Evolutionary conservation across 495 filamentous ascomycete genomes (phyloP).

Genomic region (Aspergillus cristatus): DNA sequence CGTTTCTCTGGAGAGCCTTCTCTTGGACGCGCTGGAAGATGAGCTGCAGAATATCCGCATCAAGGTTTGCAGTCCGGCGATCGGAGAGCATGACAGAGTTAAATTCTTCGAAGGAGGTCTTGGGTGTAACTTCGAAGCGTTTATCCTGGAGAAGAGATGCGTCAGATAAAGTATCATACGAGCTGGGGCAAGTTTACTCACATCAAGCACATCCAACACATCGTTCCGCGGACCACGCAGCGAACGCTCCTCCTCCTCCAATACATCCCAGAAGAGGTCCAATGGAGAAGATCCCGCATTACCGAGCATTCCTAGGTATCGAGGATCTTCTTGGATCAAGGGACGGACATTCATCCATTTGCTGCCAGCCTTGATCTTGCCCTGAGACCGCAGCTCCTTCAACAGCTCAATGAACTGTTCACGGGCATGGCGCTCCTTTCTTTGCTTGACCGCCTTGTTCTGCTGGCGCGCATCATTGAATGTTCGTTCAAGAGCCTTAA

Average conservation of each 20-base stretch:
- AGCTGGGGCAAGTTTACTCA: conserved; percentile 32
- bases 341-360: conserved; percentile 85
- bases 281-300: conserved; percentile 83
- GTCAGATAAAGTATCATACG: too few relatives aligned
- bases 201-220: conserved; percentile 84
- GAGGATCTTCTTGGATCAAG: conserved; percentile 67
- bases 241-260: conserved; percentile 86
- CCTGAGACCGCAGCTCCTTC: conserved; percentile 58
- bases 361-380: conserved; percentile 80
- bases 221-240: conserved; percentile 74
- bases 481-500: conserved; percentile 79
- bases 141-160: conserved; percentile 57
- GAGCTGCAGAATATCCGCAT: conserved; percentile 59
- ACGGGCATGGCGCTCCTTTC: conserved; percentile 75
- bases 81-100: conserved; percentile 66
- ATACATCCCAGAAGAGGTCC: conserved; percentile 93
- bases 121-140: conserved; percentile 78
- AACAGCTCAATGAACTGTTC: conserved; percentile 71
- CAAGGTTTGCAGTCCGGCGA: conserved; percentile 74
- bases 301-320: conserved; percentile 78
- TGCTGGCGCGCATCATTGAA: conserved; percentile 85
- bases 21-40: conserved; percentile 85
- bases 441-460: conserved; percentile 67
- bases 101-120: conserved; percentile 85
- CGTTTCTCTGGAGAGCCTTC: conserved; percentile 61